Evolutionary conservation across 306 rosid species (phyloP), one percentile per base, ranked within the genome.

Genomic region (Glycine latifolia): DNA sequence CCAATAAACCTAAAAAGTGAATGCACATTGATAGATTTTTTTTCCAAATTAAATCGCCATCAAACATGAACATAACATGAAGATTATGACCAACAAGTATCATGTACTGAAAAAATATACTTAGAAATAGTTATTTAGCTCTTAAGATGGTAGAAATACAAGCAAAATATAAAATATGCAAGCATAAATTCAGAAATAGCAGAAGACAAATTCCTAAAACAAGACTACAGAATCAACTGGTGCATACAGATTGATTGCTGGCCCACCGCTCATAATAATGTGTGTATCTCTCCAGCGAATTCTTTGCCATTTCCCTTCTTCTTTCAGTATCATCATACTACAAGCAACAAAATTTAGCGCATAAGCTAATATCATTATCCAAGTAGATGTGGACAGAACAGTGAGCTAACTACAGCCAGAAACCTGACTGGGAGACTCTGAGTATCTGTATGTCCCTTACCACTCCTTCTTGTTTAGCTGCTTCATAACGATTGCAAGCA

Each of bases 221-320:
- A 50, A 26, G 41, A 81, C 53, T 74, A 53, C 41, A 81, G 55
- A 43, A 76, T 52, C 31, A 14, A 74, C 48, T 39, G 39, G 73
- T 55, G 76, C 92, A 33, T 95, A 95, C 97, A 82, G 91, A 92
- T 87, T 95, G 99, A 77, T 95, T 95, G 82, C 97, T 95, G 50
- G 99, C 99, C 99, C 99, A 95, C 66, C 99, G 94, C 89, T 95
- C 99, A 71, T 95, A 95, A 83, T 95, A 95, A 88, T 95, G 99
- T 41, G 99, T 93, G 85, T 95, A 95, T 84, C 97, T 90, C 93
- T 95, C 99, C 84, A 95, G 89, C 11, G 97, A 95, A 69, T 95
- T 95, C 89, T 95, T 95, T 43, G 99, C 99, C 99, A 95, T 95
- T 88, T 95, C 99, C 83, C 97, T 89, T 84, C 99, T 89, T 84